Evolutionary conservation across 192 early-diverging fungal species (phyloP), one percentile per base, ranked within the genome.

Genomic region (Umbelopsis ramanniana): DNA sequence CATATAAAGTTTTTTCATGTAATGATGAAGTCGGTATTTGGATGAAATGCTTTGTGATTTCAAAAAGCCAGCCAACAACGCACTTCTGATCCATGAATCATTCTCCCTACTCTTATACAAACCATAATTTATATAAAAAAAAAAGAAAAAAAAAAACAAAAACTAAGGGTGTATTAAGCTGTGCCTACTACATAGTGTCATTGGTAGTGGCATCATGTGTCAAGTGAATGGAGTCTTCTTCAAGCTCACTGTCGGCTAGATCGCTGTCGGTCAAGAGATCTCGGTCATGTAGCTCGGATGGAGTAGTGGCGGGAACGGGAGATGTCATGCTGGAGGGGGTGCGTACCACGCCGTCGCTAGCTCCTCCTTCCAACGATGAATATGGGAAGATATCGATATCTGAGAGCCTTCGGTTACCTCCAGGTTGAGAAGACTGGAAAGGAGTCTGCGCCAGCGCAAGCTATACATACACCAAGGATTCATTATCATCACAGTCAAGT

Each of bases 351-450:
- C 57, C 57, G 33, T 63, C 57, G 19, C 57, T 63, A 37, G 26
- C 57, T 37, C 29, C 57, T 37, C 57, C 46, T 67, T 72, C 67
- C 47, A 77, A 26, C 2, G 67, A 52, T 24, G 63, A 47, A 5
- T 79, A 72, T 47, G 74, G 71, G 2, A 73, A 74, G 46, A 79
- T 79, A 24, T 79, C 74, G 26, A 79, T 71, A 22, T 79, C 77
- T 14, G 77, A 79, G 12, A 79, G 52, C 46, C 72, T 48, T 47
- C 71, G 69, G 21, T 67, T 53, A 17, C 74, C 66, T 24, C 37
- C 67, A 6, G 46, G 54, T 6, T 46, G 24, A 15, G 73, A 66
- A 21, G 46, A 17, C n/a, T 35, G 46, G 52, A 70, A 63, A 23
- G 71, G 72, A n/a, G 67, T 50, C 43, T 69, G 48, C 26, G 48